Evolutionary conservation across 148 eudicot species (phyloP).

Genomic region (Rhododendron vialii): DNA sequence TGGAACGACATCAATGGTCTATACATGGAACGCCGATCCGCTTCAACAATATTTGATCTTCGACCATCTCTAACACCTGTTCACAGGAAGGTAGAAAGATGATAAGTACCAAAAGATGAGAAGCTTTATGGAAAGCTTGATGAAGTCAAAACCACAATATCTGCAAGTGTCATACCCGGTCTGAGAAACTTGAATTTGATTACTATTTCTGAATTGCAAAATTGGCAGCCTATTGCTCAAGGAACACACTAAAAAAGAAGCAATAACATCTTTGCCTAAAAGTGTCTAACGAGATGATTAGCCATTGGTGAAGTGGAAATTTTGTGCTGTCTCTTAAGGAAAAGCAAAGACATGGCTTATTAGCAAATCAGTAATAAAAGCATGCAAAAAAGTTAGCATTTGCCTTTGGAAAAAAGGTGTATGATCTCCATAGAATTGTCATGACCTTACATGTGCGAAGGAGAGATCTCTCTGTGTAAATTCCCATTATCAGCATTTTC

Average conservation of each 20-base stretch:
- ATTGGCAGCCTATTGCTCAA: background rate
- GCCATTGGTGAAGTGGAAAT: background rate
- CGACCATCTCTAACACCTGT: constrained; percentile 31
- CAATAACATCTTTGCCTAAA: background rate
- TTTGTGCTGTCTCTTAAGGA: background rate
- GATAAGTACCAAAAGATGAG: background rate
- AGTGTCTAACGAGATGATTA: background rate
- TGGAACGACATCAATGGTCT: constrained; percentile 20
- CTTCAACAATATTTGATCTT: constrained; percentile 4
- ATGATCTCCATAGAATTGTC: background rate
- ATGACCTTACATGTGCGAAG: background rate
- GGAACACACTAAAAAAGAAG: background rate
- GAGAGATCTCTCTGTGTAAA: background rate
- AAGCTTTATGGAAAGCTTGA: background rate
- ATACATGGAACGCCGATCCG: constrained; percentile 43
- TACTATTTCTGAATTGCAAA: background rate
- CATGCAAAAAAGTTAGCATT: background rate
- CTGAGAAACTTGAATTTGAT: background rate
- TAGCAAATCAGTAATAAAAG: background rate
- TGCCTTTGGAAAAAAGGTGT: background rate
- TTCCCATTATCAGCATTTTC: background rate
- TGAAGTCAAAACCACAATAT: background rate
- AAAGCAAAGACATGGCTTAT: background rate
- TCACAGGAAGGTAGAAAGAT: background rate
- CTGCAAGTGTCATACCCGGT: background rate